Percentiles rank a stretch among this genome's conserved stretches.
Evolutionary conservation across 129 eudicot species (phyloP).

Genomic region (Solidago caesia): DNA sequence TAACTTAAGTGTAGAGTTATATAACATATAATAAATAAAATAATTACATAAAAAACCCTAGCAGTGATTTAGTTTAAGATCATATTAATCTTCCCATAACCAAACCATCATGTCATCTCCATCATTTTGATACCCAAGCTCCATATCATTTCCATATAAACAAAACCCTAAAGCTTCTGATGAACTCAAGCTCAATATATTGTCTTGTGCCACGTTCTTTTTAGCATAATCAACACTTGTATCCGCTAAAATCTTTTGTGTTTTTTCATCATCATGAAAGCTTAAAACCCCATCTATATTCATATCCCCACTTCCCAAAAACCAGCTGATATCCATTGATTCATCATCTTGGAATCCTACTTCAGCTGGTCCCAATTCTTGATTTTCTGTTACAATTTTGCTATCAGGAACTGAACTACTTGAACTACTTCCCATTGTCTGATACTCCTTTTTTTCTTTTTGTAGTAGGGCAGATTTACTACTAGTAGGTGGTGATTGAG

Average conservation of each 20-base stretch:
- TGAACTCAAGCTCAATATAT: constrained; percentile 3
- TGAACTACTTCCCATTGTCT: neutral
- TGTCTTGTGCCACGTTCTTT: neutral
- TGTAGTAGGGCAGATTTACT: constrained; percentile 11
- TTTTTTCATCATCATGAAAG: constrained; percentile 13
- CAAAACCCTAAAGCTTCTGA: constrained; percentile 12
- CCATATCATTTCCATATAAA: constrained; percentile 20
- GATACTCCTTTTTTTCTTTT: neutral
- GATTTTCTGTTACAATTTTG: neutral
- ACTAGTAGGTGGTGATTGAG: constrained; percentile 11
- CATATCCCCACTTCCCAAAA: constrained; percentile 24
- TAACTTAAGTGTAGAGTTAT: no score
- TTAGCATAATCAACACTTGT: neutral
- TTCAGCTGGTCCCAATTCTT: constrained; percentile 9
- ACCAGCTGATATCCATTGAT: constrained; percentile 20
- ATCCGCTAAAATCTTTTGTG: constrained; percentile 7
- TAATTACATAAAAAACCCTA: neutral
- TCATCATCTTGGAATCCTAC: constrained; percentile 20
- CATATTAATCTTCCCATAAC: constrained; percentile 28
- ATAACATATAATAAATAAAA: neutral
- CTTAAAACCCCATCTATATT: constrained; percentile 14
- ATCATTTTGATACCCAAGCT: constrained; percentile 16
- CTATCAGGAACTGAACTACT: neutral
- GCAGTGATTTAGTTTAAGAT: neutral
- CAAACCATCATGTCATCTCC: constrained; percentile 27